Evolutionary conservation across 306 rosid species (phyloP).

Genomic region (Sechiopsis laciniata): DNA sequence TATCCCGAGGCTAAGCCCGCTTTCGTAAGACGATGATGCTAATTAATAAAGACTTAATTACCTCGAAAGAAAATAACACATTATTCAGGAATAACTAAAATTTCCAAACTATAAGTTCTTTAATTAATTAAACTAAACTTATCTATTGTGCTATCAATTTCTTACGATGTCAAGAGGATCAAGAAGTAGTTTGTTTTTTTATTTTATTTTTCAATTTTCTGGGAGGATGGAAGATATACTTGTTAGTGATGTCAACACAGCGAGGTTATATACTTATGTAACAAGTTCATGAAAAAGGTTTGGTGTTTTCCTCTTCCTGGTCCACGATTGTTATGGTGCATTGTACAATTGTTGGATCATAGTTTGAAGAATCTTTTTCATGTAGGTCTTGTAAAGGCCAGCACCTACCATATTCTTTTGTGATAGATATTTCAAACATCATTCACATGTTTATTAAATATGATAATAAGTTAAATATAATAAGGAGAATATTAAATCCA

Average conservation of each 20-base stretch:
- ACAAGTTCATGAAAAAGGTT: neutral
- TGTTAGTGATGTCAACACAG: neutral
- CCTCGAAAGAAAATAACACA: too few species aligned
- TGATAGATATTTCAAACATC: neutral
- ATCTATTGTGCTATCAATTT: neutral
- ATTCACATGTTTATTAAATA: neutral
- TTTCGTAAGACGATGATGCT: too few species aligned
- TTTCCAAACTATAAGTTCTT: neutral
- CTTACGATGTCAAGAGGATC: neutral
- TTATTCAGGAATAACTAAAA: too few species aligned
- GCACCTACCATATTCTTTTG: neutral
- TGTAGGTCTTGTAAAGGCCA: neutral
- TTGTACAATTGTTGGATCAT: neutral
- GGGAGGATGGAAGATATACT: neutral
- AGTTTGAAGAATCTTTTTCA: too few species aligned
- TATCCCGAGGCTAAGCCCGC: too few species aligned
- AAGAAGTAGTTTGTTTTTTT: neutral
- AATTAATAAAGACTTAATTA: too few species aligned
- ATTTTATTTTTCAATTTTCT: neutral
- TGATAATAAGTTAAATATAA: neutral
- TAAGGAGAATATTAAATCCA: neutral
- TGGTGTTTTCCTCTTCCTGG: too few species aligned
- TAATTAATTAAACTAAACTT: neutral
- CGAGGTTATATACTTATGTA: neutral
- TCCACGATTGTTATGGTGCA: neutral